Conservation (phyloP, 2,329 filamentous ascomycete species). For the Truncatella angustata region DNA sequence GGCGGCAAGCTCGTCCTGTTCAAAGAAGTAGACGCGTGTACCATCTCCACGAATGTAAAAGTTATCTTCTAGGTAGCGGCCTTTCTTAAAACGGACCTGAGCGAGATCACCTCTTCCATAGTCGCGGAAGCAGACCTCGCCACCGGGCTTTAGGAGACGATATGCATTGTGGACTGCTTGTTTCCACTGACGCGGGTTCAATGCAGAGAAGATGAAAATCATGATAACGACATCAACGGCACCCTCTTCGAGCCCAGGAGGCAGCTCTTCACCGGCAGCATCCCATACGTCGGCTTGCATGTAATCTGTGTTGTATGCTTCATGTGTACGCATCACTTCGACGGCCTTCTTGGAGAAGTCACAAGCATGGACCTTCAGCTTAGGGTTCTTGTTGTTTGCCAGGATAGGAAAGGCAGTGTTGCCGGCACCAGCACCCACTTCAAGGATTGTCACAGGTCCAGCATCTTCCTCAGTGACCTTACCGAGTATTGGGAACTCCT, state of each 20-base stretch:
- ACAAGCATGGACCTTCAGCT: slow-evolving; percentile 84
- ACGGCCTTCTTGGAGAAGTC: slow-evolving; percentile 96
- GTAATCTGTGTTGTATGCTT: slow-evolving; percentile 67
- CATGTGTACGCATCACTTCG: slow-evolving; percentile 81
- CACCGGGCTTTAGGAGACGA: slow-evolving; percentile 82
- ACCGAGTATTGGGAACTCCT: slow-evolving; percentile 89
- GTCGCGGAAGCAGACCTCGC: slow-evolving; percentile 92
- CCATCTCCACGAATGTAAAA: slow-evolving; percentile 97
- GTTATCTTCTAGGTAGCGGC: slow-evolving; percentile 90
- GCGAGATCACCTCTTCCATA: slow-evolving; percentile 95
- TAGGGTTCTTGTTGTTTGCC: slow-evolving; percentile 76
- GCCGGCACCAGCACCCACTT: slow-evolving; percentile 92
- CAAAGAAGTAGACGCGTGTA: slow-evolving; percentile 96
- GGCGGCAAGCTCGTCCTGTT: slow-evolving; percentile 72
- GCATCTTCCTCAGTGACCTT: slow-evolving; percentile 70
- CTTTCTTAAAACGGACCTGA: slow-evolving; percentile 96
- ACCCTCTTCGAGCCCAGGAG: slow-evolving; percentile 72
- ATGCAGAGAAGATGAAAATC: slow-evolving; percentile 95
- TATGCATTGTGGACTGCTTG: slow-evolving; percentile 79
- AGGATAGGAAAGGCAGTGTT: slow-evolving; percentile 95
- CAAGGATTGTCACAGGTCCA: slow-evolving; percentile 70
- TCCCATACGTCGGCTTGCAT: slow-evolving; percentile 97
- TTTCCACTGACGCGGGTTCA: slow-evolving; percentile 82
- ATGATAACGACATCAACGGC: slow-evolving; percentile 89
- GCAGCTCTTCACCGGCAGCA: slow-evolving; percentile 68